Conservation (phyloP, 176 grass and related monocot species). For the Rhynchospora pubera region DNA sequence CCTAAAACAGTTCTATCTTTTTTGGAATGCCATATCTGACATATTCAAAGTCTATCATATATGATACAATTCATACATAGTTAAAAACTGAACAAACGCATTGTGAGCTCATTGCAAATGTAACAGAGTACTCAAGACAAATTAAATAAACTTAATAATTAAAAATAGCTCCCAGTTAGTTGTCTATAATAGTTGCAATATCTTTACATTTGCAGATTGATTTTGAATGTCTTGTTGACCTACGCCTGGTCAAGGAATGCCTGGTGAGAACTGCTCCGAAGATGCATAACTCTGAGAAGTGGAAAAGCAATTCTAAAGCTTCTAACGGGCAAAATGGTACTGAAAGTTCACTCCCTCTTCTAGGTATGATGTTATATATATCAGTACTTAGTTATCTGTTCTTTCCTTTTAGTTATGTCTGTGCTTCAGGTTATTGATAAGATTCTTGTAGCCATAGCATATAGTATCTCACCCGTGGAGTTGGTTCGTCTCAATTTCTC, state of each 20-base stretch:
- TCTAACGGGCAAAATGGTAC: neutral
- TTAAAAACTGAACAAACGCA: neutral
- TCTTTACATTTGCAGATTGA: constrained; percentile 18
- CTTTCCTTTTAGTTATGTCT: neutral
- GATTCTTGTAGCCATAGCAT: neutral
- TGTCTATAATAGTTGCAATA: neutral
- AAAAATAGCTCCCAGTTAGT: neutral
- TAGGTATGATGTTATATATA: neutral
- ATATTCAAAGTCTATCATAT: neutral
- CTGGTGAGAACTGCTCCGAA: neutral
- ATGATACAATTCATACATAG: neutral
- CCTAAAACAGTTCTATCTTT: neutral
- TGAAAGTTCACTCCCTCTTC: constrained; percentile 6
- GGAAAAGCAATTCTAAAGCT: constrained; percentile 1
- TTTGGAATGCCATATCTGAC: too few species aligned
- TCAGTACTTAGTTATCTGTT: neutral
- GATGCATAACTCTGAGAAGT: constrained; percentile 17
- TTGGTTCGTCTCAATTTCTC: neutral
- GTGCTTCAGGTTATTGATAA: neutral
- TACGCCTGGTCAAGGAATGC: constrained; percentile 8
- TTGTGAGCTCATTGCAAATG: neutral
- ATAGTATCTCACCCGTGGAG: neutral
- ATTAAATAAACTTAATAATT: neutral
- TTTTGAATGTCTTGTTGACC: constrained; percentile 14
- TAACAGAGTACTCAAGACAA: neutral